Conservation (phyloP, 2,329 filamentous ascomycete genomes). For the Paecilomyces niveus region DNA sequence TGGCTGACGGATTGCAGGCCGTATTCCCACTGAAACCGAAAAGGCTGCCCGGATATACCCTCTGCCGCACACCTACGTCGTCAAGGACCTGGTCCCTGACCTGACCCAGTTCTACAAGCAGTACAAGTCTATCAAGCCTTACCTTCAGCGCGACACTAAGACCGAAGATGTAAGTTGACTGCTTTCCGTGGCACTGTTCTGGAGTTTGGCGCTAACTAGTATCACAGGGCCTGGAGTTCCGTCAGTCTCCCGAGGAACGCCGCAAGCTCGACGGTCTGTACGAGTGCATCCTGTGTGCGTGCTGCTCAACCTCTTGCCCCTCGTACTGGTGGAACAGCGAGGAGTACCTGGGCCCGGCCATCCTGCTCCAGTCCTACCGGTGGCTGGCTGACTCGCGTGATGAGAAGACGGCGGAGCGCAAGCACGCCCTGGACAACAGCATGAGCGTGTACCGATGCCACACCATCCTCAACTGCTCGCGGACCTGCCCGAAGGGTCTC, state of each 20-base stretch:
- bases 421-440: conserved; percentile 89
- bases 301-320: conserved; percentile 98
- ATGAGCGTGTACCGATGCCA: conserved; percentile 99
- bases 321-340: conserved; percentile 99
- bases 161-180: conserved; percentile 65
- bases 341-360: conserved; percentile 94
- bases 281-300: conserved; percentile 98
- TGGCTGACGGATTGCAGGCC: conserved; percentile 52
- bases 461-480: conserved; percentile 97
- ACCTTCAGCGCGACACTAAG: conserved; percentile 84
- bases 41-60: conserved; percentile 93
- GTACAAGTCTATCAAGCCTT: conserved; percentile 99
- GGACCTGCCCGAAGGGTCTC: conserved; percentile 95
- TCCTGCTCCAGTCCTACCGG: conserved; percentile 94
- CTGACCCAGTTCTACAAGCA: conserved; percentile 99
- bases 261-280: conserved; percentile 97
- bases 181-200: conserved; percentile 5
- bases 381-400: conserved; percentile 96
- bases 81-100: conserved; percentile 97
- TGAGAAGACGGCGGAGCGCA: conserved; percentile 79
- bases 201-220: conserved; percentile 1
- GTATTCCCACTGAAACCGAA: conserved; percentile 76
- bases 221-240: conserved; percentile 76
- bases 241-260: conserved; percentile 84
- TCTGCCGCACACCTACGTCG: conserved; percentile 95